Base-by-base conservation (phyloP, 345 rosid genomes). In the Syzygium aromaticum region DNA sequence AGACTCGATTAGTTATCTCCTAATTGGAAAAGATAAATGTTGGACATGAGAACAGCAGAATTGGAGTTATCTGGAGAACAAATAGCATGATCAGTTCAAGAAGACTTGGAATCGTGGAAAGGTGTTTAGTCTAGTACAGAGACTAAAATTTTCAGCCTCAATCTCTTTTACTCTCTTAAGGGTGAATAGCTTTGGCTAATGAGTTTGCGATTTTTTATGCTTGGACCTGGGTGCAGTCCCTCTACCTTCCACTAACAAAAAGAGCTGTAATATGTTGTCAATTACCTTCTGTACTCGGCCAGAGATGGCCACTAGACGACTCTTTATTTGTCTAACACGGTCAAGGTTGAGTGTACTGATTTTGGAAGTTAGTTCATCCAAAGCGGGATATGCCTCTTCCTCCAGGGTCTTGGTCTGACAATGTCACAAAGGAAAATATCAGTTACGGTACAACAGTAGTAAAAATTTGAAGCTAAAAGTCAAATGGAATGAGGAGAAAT, bases 321-420 rank as follows among this genome's bases (percentile, higher is more conserved):
- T 95, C 86, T 95, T 95, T 82, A 95, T 95, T 88, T 94, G 93
- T 87, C 98, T 91, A 86, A 93, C 98, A 80, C 94, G 95, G 64
- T 95, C 97, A 56, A 95, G 94, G 87, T 93, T 95, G 38, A 94
- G 95, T 43, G 94, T 95, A 89, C 97, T 95, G 86, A 95, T 93
- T 90, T 95, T 95, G 53, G 98, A 93, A 87, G 97, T 93, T 85
- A 95, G 94, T 51, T 94, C 95, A 90, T 95, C 98, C 87, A 95
- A 85, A n/a, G 96, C 97, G 54, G 98, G 98, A 89, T 95, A 92
- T 64, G 98, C 97, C 90, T 95, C 98, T 84, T 91, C 92, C 94
- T 93, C 97, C 89, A 95, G 87, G 83, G 95, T 94, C 54, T 57
- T 52, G 11, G 96, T 94, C 97, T 95, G 86, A 80, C 14, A 88